Conservation (phyloP, 169 alveolate species). For the Cytauxzoon felis region DNA sequence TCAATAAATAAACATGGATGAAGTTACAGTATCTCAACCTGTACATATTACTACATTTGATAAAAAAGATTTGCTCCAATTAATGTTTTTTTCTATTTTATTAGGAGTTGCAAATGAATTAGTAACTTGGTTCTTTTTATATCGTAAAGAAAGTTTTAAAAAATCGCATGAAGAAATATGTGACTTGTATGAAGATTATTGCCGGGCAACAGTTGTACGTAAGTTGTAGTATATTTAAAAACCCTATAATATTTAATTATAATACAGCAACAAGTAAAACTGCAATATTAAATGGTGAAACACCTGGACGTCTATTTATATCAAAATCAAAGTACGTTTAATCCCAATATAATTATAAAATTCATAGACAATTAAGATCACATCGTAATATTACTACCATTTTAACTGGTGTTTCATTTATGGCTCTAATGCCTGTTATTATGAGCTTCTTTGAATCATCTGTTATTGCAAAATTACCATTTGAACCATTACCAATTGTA, state of each 20-base stretch:
- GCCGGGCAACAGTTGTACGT: slow-evolving; percentile 34
- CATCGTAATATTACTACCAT: slow-evolving; percentile 10
- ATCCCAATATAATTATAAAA: neutral
- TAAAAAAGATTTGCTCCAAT: slow-evolving; percentile 25
- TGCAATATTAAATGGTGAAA: slow-evolving; percentile 4
- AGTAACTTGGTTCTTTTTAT: slow-evolving; percentile 21
- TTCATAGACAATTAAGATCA: slow-evolving; percentile 26
- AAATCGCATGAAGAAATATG: slow-evolving; percentile 15
- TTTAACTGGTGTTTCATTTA: slow-evolving; percentile 73
- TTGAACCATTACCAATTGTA: slow-evolving; percentile 67
- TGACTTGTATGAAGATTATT: slow-evolving; percentile 33
- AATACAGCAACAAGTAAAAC: slow-evolving; percentile 4
- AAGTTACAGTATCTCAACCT: too few relatives aligned
- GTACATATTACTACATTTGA: slow-evolving; percentile 28
- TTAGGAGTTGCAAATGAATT: slow-evolving; percentile 36
- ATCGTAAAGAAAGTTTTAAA: slow-evolving; percentile 33
- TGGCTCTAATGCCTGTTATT: slow-evolving; percentile 72
- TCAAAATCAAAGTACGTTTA: slow-evolving; percentile 7
- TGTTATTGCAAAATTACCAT: slow-evolving; percentile 74
- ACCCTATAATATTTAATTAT: neutral
- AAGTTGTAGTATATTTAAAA: neutral
- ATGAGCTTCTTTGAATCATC: slow-evolving; percentile 77
- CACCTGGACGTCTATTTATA: slow-evolving; percentile 6
- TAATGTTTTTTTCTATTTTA: slow-evolving; percentile 16
- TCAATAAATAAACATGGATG: too few relatives aligned